Evolutionary conservation across 495 filamentous ascomycete species (phyloP), one percentile per base, ranked within the genome.

Genomic region (Aspergillus ellipticus): DNA sequence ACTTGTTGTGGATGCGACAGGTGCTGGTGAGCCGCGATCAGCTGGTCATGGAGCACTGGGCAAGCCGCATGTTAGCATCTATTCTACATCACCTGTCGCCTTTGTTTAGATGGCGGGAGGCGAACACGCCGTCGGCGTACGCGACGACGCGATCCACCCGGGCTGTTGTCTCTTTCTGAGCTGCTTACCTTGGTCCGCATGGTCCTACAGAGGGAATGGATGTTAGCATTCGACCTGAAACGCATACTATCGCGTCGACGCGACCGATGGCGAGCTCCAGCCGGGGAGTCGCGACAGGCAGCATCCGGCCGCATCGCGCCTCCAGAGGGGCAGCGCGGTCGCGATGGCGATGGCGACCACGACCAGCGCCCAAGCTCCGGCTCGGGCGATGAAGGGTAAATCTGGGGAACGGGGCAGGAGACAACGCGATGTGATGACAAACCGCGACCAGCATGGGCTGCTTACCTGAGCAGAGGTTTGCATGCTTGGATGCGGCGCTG

Each of bases 401-500:
- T 50, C 58, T 64, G 55, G 63, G 64, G 58, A 54, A 49, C 56
- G 59, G 59, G 59, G 61, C 58, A 55, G 31, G 53, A 35, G 24
- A 49, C 60, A 62, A 46, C 60, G 54, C 59, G 65, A 74, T 73
- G 64, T 75, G 72, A 76, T 75, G 72, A 75, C 74, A 75, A 76
- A 74, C 68, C 60, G 61, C 61, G 61, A 69, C 59, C 56, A 55
- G 56, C 59, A 66, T 60, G 55, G 55, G 62, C 53, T 68, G 73
- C 80, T 77, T 81, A 82, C 80, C 74, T 80, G 79, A 74, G 73
- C 74, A 69, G 74, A 66, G 61, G 72, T 69, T 68, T 81, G 79
- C 77, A 80, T 79, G 64, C 68, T 75, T 66, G 77, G 78, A 72
- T 81, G 79, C 66, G 79, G 80, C 63, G 79, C 79, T 73, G 79